These are phyloP conservation scores for Lactarius sp. DNA, from an alignment of 768 basidiomycete genomes.

Conservation along the genomic window DNA sequence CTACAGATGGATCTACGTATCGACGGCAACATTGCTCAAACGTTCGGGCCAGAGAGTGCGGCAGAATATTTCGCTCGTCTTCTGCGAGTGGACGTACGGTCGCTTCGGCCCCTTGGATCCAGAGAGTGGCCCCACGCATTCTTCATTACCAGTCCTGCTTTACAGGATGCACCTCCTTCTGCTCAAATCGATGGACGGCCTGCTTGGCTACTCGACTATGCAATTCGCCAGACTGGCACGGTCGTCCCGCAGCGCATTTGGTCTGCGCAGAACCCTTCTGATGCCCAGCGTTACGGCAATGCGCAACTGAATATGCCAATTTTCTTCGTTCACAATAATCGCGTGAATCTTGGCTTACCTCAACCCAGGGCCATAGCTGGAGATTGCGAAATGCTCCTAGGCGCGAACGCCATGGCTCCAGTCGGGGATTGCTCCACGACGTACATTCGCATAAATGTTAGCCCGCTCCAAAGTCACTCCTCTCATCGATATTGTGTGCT, in stretches of 20 bases:
- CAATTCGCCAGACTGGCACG: not conserved
- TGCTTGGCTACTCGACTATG: constrained; percentile 8
- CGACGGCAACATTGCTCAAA: constrained; percentile 10
- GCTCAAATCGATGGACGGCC: not conserved
- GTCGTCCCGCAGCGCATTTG: constrained; percentile 16
- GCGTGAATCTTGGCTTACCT: not conserved
- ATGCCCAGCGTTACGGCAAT: not conserved
- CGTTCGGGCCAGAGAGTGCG: not conserved
- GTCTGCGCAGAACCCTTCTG: not conserved
- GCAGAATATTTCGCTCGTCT: constrained; percentile 1
- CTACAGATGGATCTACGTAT: constrained; percentile 6
- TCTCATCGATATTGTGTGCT: not conserved
- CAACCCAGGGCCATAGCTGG: not conserved
- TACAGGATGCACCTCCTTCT: not conserved
- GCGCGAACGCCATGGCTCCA: not conserved
- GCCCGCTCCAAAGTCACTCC: not conserved
- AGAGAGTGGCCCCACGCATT: constrained; percentile 4
- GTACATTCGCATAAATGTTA: constrained; percentile 13
- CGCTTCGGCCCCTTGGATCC: not conserved
- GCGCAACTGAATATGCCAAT: constrained; percentile 8
- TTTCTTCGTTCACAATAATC: constrained; percentile 6
- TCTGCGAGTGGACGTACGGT: not conserved
- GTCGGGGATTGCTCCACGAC: not conserved
- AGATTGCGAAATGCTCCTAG: not conserved
- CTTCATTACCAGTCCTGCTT: not conserved